Percentiles rank a stretch among this genome's conserved stretches.
phyloP scores from a whole-genome alignment of 2,329 filamentous ascomycete species.

The Fusarium pseudoanthophilum region DNA sequence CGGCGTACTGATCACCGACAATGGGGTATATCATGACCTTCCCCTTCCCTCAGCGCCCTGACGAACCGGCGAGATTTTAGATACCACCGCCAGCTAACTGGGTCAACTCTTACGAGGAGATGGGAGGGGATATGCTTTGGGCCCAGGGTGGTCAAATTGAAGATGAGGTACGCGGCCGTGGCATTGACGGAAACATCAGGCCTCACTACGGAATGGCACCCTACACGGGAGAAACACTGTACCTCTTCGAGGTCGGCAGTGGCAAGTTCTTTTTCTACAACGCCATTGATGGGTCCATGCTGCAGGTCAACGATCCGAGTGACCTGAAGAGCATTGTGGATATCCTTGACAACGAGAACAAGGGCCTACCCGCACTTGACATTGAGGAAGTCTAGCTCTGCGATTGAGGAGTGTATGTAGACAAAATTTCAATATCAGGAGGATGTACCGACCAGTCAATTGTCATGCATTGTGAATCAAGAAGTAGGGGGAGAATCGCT shows the following conservation, averaged over 20 bases:
- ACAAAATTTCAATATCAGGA: accelerated
- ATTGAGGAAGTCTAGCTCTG: not conserved
- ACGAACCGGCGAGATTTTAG: not conserved
- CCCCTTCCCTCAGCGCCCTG: accelerated
- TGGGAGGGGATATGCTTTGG: not conserved
- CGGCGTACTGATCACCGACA: not conserved
- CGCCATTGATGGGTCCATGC: not conserved
- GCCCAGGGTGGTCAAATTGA: not conserved
- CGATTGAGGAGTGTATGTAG: no score
- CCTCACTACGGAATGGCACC: not conserved
- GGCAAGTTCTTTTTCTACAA: not conserved
- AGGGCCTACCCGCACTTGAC: not conserved
- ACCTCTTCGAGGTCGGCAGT: not conserved
- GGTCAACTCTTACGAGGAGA: not conserved
- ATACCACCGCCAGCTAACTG: not conserved
- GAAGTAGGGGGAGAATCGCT: not conserved
- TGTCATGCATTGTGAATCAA: not conserved
- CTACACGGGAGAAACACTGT: not conserved
- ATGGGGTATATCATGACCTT: not conserved
- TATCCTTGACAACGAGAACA: not conserved
- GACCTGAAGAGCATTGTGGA: not conserved
- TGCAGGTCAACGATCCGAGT: not conserved
- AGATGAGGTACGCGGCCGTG: not conserved
- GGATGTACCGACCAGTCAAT: not conserved
- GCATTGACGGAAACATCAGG: not conserved